Conservation (phyloP, 139 green algal genomes). For the Pleodorina starrii region DNA sequence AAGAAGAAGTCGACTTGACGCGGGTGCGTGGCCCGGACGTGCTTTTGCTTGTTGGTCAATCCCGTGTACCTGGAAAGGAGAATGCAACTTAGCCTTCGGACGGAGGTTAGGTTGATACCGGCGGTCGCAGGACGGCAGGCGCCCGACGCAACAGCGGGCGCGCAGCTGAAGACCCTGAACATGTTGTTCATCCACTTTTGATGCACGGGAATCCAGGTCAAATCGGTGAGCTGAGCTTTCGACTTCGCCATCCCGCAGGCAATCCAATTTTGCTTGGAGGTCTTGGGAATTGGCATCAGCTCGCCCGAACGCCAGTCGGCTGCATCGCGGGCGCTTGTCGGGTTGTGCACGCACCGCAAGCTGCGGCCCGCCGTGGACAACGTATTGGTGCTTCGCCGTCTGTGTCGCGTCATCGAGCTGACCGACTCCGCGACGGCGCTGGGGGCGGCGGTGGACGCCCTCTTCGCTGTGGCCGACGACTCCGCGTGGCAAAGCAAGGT, state of each 20-base stretch:
- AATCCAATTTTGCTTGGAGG: background rate
- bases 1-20: background rate
- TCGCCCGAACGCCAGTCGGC: background rate
- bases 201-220: no score
- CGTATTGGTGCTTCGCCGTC: slow-evolving; percentile 11
- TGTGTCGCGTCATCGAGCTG: slow-evolving; percentile 4
- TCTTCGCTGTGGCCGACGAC: slow-evolving; percentile 3
- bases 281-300: slow-evolving; percentile 9
- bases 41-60: no score
- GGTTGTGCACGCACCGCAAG: slow-evolving; percentile 4
- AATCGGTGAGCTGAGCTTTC: no score
- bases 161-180: no score
- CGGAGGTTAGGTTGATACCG: no score
- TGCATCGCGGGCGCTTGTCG: background rate
- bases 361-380: slow-evolving; percentile 26
- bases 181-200: no score
- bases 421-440: background rate
- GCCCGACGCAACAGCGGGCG: no score
- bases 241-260: no score
- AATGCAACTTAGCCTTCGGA: no score
- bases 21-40: no score
- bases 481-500: slow-evolving; percentile 15
- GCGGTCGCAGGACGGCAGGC: no score
- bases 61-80: no score
- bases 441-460: background rate